Evolutionary conservation across 495 filamentous ascomycete genomes (phyloP).

Genomic region (Podospora tetraspora): DNA sequence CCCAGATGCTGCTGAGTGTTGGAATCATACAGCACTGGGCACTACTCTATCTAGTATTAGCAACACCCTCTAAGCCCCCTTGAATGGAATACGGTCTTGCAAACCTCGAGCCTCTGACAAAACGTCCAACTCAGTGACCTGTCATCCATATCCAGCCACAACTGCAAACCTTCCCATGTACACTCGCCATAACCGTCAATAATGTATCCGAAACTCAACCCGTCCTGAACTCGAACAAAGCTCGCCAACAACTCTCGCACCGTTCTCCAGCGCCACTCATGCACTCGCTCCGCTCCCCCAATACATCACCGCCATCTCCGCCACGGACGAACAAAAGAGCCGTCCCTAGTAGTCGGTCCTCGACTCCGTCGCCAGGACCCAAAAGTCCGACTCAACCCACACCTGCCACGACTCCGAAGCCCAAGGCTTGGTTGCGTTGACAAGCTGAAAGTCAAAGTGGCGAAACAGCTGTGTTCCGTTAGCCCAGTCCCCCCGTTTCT

Average conservation of each 20-base stretch:
- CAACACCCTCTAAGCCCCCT: not conserved
- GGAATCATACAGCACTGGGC: too few relatives aligned
- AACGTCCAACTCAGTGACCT: not conserved
- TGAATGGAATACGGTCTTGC: not conserved
- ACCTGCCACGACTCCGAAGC: not conserved
- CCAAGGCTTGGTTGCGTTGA: conserved; percentile 40
- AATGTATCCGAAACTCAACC: not conserved
- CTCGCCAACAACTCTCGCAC: not conserved
- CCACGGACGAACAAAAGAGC: not conserved
- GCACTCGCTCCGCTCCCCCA: not conserved
- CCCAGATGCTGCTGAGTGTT: too few relatives aligned
- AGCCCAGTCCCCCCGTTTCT: not conserved
- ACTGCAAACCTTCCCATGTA: not conserved
- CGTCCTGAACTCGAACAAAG: not conserved
- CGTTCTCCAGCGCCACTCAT: not conserved
- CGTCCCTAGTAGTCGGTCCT: not conserved
- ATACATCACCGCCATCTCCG: not conserved
- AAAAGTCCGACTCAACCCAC: conserved; percentile 8
- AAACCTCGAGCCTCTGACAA: not conserved
- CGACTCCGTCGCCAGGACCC: not conserved
- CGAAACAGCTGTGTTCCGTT: conserved; percentile 15
- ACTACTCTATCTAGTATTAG: too few relatives aligned
- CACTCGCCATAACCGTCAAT: not conserved
- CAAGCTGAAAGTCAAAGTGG: conserved; percentile 43
- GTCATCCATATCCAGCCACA: not conserved